Conservation (phyloP, 1,284 basidiomycete genomes). For the Xerocomus amazonicus region DNA sequence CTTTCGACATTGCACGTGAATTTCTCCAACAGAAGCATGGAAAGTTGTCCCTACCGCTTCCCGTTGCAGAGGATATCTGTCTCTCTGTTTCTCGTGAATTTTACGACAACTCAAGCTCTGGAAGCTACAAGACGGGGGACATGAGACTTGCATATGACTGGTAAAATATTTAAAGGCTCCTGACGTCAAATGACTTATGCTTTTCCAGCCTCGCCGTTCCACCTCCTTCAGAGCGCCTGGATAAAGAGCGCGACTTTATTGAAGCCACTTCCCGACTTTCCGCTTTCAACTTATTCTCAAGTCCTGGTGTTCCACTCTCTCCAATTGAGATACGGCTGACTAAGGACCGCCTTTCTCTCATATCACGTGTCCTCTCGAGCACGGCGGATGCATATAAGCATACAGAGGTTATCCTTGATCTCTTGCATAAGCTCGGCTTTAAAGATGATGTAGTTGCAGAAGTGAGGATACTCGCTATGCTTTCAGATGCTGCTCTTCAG, state of each 20-base stretch:
- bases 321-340: slow-evolving; percentile 90
- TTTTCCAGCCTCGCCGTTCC: slow-evolving; percentile 69
- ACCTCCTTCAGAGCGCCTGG: slow-evolving; percentile 56
- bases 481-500: slow-evolving; percentile 79
- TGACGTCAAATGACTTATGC: slow-evolving; percentile 11
- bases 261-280: slow-evolving; percentile 88
- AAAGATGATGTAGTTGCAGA: slow-evolving; percentile 65
- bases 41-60: slow-evolving; percentile 49
- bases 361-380: slow-evolving; percentile 77
- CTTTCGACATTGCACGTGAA: slow-evolving; percentile 71
- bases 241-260: slow-evolving; percentile 83
- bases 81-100: slow-evolving; percentile 80
- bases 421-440: slow-evolving; percentile 84
- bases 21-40: slow-evolving; percentile 56
- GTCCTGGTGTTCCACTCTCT: slow-evolving; percentile 72
- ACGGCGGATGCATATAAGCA: slow-evolving; percentile 86
- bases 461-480: slow-evolving; percentile 82
- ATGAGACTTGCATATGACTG: slow-evolving; percentile 96
- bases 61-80: slow-evolving; percentile 72
- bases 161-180: slow-evolving; percentile 42
- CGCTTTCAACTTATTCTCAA: slow-evolving; percentile 76
- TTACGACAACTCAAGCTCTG: slow-evolving; percentile 89
- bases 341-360: slow-evolving; percentile 78
- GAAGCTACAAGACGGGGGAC: slow-evolving; percentile 87
- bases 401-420: slow-evolving; percentile 83